Percentiles rank a stretch among this genome's conserved stretches.
These are phyloP conservation scores for Capsicum chinense DNA, from an alignment of 257 asterid species.

Conservation along the genomic window DNA sequence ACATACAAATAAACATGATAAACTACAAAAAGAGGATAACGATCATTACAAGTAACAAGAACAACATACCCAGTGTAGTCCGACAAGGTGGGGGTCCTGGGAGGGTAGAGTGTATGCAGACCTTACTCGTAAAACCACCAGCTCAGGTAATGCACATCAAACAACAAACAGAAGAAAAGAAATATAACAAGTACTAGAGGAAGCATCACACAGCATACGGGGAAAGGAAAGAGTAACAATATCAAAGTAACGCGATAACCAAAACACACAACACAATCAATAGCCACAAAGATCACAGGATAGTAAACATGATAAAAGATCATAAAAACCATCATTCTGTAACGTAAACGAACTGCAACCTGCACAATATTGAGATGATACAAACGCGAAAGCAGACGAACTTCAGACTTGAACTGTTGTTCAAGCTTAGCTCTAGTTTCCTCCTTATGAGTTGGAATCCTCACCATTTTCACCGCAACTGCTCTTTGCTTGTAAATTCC, in stretches of 20 bases:
- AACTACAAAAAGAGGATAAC: background rate
- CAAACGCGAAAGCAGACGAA: slow-evolving; percentile 52
- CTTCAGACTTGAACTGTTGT: slow-evolving; percentile 57
- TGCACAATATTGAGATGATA: slow-evolving; percentile 55
- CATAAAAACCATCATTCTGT: background rate
- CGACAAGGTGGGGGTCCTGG: too few relatives aligned
- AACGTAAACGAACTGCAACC: slow-evolving; percentile 35
- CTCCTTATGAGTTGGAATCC: slow-evolving; percentile 62
- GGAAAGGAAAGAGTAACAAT: too few relatives aligned
- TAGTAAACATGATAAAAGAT: background rate
- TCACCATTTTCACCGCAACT: slow-evolving; percentile 85
- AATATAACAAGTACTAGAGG: too few relatives aligned
- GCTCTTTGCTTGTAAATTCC: slow-evolving; percentile 83
- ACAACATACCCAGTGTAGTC: background rate
- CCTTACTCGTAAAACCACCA: too few relatives aligned
- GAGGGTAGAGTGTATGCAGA: too few relatives aligned
- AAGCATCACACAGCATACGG: too few relatives aligned
- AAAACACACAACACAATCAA: too few relatives aligned
- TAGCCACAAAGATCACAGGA: too few relatives aligned
- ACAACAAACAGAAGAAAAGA: too few relatives aligned
- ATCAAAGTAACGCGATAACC: too few relatives aligned
- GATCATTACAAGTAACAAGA: background rate
- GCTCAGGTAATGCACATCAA: too few relatives aligned
- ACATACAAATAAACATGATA: background rate
- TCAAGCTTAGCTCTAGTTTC: slow-evolving; percentile 51